phyloP scores from a whole-genome alignment of 1,284 basidiomycete genomes.

The Naganishia albida region DNA sequence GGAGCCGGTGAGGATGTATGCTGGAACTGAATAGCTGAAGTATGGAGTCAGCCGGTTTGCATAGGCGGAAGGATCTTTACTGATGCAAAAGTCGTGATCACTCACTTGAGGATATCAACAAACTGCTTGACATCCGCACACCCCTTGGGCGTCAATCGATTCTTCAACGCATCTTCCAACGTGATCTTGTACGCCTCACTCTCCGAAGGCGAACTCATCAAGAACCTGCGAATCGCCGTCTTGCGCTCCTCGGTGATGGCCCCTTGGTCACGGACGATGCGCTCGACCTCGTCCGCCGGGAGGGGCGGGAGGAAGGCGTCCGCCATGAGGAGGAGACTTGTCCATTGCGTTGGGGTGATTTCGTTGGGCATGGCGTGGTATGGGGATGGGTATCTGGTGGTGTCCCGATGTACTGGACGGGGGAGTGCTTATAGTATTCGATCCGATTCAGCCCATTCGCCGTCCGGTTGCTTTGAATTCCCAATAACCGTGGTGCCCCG shows the following conservation, averaged over 20 bases:
- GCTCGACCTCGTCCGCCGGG: slow-evolving; percentile 27
- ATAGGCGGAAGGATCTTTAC: no score
- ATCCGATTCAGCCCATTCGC: slow-evolving; percentile 5
- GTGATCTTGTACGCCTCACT: slow-evolving; percentile 12
- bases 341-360: slow-evolving; percentile 22
- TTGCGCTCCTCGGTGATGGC: slow-evolving; percentile 23
- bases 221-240: slow-evolving; percentile 30
- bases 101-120: slow-evolving; percentile 36
- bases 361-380: slow-evolving; percentile 4
- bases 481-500: slow-evolving; percentile 19
- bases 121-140: slow-evolving; percentile 37
- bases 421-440: neutral
- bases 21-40: slow-evolving; percentile 14
- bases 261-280: slow-evolving; percentile 21
- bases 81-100: neutral
- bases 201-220: slow-evolving; percentile 30
- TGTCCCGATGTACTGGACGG: neutral
- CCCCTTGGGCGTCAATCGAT: slow-evolving; percentile 27
- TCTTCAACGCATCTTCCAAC: slow-evolving; percentile 28
- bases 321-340: slow-evolving; percentile 34
- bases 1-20: slow-evolving; percentile 28
- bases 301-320: slow-evolving; percentile 37
- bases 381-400: neutral
- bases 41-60: neutral
- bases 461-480: neutral